A percentile compares a stretch with the other conserved stretches of the same genome.
These are phyloP conservation scores for Aristolochia fimbriata DNA, from an alignment of 164 flowering plant genomes.

Conservation along the genomic window DNA sequence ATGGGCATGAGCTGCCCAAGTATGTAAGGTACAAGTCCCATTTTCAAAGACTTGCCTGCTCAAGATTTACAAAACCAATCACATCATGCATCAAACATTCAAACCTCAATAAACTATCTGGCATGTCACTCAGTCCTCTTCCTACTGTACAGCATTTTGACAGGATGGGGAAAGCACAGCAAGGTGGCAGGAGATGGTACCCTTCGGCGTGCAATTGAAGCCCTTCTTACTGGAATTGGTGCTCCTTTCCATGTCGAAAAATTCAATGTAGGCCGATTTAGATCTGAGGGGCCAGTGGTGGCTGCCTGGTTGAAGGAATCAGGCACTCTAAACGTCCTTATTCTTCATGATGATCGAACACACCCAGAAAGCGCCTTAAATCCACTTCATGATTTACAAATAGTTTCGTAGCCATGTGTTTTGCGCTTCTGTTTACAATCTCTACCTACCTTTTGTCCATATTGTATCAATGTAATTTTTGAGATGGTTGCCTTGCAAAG, in stretches of 20 bases:
- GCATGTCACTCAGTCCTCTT: background rate
- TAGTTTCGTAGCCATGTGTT: conserved; percentile 14
- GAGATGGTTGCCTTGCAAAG: too few relatives aligned
- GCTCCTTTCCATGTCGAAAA: conserved; percentile 84
- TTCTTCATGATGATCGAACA: conserved; percentile 66
- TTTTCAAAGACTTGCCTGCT: background rate
- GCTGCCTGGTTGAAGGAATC: conserved; percentile 86
- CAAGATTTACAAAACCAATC: background rate
- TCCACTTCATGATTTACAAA: conserved; percentile 22
- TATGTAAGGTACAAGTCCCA: conserved; percentile 44
- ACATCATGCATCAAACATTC: background rate
- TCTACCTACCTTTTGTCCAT: background rate
- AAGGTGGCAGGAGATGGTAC: conserved; percentile 88
- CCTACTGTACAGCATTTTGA: conserved; percentile 61
- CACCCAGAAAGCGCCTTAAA: conserved; percentile 19
- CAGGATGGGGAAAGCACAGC: conserved; percentile 99
- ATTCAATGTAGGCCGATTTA: conserved; percentile 79
- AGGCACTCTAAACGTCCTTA: conserved; percentile 59
- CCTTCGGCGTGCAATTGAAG: conserved; percentile 63
- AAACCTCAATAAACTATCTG: background rate
- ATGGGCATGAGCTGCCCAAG: conserved; percentile 81
- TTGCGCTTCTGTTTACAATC: background rate
- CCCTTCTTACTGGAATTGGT: conserved; percentile 65
- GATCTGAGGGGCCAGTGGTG: conserved; percentile 69
- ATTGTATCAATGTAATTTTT: background rate